Conservation (phyloP, 1,139 yeast genomes). For the Wickerhamomyces sp. region DNA sequence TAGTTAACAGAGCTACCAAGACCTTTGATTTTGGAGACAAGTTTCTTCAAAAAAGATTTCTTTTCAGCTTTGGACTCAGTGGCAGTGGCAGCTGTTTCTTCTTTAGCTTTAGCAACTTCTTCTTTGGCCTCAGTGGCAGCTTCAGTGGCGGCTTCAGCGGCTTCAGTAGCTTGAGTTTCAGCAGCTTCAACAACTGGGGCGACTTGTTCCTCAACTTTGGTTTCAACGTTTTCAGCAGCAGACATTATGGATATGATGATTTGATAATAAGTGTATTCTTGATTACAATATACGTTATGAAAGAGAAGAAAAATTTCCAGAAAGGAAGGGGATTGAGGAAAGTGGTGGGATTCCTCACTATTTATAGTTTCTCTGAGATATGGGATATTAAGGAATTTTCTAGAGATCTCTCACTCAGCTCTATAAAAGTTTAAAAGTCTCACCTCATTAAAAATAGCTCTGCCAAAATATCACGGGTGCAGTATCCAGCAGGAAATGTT, state of each 20-base stretch:
- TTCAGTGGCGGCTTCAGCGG: conserved; percentile 16
- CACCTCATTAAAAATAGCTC: background rate
- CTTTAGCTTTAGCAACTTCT: conserved; percentile 11
- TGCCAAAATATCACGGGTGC: conserved; percentile 2
- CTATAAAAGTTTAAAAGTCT: background rate
- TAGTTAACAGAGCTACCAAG: conserved; percentile 14
- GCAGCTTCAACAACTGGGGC: conserved; percentile 14
- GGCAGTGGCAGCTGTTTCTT: conserved; percentile 12
- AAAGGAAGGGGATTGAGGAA: background rate
- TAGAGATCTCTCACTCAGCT: background rate
- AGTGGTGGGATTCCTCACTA: background rate
- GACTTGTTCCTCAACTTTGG: conserved; percentile 4
- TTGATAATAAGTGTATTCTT: background rate
- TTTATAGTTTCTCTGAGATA: conserved; percentile 11
- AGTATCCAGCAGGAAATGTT: background rate
- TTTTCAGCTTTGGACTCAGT: conserved; percentile 28
- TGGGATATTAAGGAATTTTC: conserved; percentile 1
- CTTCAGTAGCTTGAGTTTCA: conserved; percentile 20
- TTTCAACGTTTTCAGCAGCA: conserved; percentile 10
- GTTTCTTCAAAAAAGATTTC: conserved; percentile 47
- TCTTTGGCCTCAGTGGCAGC: conserved; percentile 22
- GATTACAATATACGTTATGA: background rate
- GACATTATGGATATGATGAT: conserved; percentile 1
- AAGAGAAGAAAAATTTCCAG: background rate
- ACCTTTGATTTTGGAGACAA: conserved; percentile 43